Evolutionary conservation across 805 yeast species (phyloP).

Genomic region (Saccharomycopsis babjevae): DNA sequence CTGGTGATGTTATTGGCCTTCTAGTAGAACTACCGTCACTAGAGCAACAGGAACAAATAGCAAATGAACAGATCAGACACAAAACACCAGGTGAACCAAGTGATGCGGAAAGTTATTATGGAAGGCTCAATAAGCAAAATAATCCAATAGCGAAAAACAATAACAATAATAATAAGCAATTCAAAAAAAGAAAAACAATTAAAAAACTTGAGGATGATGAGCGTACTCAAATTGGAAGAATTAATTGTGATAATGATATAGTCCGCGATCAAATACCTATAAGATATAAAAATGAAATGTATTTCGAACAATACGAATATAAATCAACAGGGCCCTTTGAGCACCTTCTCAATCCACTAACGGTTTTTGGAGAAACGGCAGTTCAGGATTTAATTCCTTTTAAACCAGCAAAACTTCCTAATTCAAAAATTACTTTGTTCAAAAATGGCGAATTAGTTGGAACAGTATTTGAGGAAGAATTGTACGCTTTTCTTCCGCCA

Average conservation of each 20-base stretch:
- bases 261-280: constrained; percentile 83
- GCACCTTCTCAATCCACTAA: constrained; percentile 62
- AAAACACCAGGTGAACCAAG: constrained; percentile 20
- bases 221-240: constrained; percentile 8
- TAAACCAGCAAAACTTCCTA: constrained; percentile 38
- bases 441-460: constrained; percentile 70
- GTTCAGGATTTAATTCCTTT: constrained; percentile 39
- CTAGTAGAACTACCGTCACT: constrained; percentile 57
- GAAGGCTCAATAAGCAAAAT: constrained; percentile 11
- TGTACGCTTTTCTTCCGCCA: constrained; percentile 75
- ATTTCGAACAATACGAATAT: constrained; percentile 80
- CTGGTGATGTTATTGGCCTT: constrained; percentile 81
- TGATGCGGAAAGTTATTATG: constrained; percentile 20
- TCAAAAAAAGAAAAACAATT: constrained; percentile 13
- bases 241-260: constrained; percentile 30
- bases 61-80: constrained; percentile 29
- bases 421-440: constrained; percentile 57
- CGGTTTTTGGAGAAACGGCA: constrained; percentile 60
- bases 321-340: constrained; percentile 60
- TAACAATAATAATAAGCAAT: constrained; percentile 1
- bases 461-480: constrained; percentile 44
- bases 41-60: constrained; percentile 34
- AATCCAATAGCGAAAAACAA: constrained; percentile 6
- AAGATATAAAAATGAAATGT: constrained; percentile 63
- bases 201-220: constrained; percentile 10